Percentiles rank a stretch among this genome's conserved stretches.
Evolutionary conservation across 129 eudicot species (phyloP).

Genomic region (Escallonia rubra): DNA sequence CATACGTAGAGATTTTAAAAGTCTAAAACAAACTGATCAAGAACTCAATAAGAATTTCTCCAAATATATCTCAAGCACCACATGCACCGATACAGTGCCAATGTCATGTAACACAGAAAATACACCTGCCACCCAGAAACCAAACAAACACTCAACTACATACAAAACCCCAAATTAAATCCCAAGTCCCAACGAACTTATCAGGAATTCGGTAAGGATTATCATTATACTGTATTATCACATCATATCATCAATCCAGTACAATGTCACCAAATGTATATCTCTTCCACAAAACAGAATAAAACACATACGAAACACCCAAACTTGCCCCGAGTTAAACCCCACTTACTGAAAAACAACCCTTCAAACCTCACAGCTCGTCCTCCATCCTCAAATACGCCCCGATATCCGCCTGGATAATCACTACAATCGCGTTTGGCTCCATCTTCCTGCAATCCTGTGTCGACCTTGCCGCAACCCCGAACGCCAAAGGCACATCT

Average conservation of each 20-base stretch:
- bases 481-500: slow-evolving; percentile 92
- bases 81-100: background rate
- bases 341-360: background rate
- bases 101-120: background rate
- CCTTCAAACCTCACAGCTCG: slow-evolving; percentile 47
- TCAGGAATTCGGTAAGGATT: too few relatives aligned
- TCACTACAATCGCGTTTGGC: slow-evolving; percentile 86
- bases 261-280: background rate
- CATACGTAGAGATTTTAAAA: too few relatives aligned
- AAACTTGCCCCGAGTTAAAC: background rate
- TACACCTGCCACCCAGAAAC: background rate
- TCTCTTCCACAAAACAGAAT: background rate
- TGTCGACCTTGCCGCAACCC: slow-evolving; percentile 80
- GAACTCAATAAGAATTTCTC: background rate
- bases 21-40: too few relatives aligned
- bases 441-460: slow-evolving; percentile 90
- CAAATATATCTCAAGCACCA: background rate
- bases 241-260: too few relatives aligned
- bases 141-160: too few relatives aligned
- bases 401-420: slow-evolving; percentile 84
- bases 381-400: slow-evolving; percentile 97
- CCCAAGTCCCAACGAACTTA: too few relatives aligned
- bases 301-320: background rate
- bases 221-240: too few relatives aligned
- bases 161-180: too few relatives aligned